These are phyloP conservation scores for Clonostachys rhizophaga DNA, from an alignment of 2,329 filamentous ascomycete species.

Conservation along the genomic window DNA sequence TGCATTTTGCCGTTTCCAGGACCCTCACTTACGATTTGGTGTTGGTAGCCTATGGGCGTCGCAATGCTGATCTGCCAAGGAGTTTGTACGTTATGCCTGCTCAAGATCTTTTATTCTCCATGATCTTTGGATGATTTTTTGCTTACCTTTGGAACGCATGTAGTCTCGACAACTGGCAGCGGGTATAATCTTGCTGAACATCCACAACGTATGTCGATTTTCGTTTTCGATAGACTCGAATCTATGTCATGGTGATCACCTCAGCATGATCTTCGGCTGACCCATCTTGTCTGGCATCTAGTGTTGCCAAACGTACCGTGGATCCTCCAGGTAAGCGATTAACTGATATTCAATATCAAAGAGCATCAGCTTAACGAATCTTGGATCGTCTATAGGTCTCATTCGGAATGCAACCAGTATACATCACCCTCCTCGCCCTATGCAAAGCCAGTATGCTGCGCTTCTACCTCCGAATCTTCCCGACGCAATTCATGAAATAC, in stretches of 20 bases:
- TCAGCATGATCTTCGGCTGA: no score
- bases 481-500: conserved; percentile 13
- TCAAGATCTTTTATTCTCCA: no score
- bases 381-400: conserved; percentile 14
- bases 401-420: conserved; percentile 16
- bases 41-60: conserved; percentile 12
- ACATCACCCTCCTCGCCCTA: conserved; percentile 13
- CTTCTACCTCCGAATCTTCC: conserved; percentile 19
- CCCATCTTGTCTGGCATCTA: no score
- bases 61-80: conserved; percentile 18
- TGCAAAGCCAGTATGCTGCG: conserved; percentile 17
- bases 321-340: neutral
- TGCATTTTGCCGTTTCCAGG: neutral
- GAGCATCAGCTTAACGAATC: conserved; percentile 5
- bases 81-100: conserved; percentile 10
- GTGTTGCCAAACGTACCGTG: neutral
- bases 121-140: no score
- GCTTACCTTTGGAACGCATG: neutral
- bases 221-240: neutral
- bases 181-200: conserved; percentile 10
- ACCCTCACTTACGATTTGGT: neutral
- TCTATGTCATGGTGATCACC: no score
- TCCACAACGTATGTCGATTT: conserved; percentile 9
- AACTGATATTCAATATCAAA: conserved; percentile 5
- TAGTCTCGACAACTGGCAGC: conserved; percentile 15